Evolutionary conservation across 1,139 yeast genomes (phyloP), one percentile per base, ranked within the genome.

Genomic region (Meyerozyma sp.): DNA sequence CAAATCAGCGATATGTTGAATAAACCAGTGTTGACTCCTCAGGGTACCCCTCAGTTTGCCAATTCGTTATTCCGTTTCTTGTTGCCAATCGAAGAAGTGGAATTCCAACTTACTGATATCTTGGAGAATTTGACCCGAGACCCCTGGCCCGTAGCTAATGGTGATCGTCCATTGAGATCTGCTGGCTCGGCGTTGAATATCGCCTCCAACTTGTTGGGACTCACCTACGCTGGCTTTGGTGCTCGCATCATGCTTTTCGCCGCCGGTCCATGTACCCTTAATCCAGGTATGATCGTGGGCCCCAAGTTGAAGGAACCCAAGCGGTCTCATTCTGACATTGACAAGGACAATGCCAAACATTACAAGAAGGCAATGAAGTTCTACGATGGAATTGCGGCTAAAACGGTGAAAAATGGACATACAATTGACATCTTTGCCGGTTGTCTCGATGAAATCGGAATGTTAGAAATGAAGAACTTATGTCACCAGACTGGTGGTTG

Each of bases 401-500:
- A 86, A 54, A 72, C 70, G 36, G 77, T 76, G 44, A 77, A 80
- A 44, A 86, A 88, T 61, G 88, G 94, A 23, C 97, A 90, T 59
- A 81, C 94, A 21, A 82, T 93, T 44, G 98, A 93, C 66, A 81
- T 93, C 42, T 91, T 90, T 68, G 98, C 96, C 34, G 98, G 98
- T 48, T 90, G 97, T 68, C 91, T 90, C 62, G 99, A 93, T 68
- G 98, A 93, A 73, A 87, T 91, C 52, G 99, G 99, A 63, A 84
- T 93, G 79, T 84, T 86, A 55, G 99, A 93, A 71, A 93, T 93
- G 98, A 88, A 89, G 66, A 77, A 86, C 47, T 72, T 94, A 56
- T 79, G 95, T 47, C 88, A 89, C 68, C 75, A 80, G 55, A 93
- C 98, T 26, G 98, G 98, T 56, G 99, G 99, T 66, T 86, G 87